Evolutionary conservation across 2,329 filamentous ascomycete genomes (phyloP).

Genomic region (Aspergillus pseudoterreus): DNA sequence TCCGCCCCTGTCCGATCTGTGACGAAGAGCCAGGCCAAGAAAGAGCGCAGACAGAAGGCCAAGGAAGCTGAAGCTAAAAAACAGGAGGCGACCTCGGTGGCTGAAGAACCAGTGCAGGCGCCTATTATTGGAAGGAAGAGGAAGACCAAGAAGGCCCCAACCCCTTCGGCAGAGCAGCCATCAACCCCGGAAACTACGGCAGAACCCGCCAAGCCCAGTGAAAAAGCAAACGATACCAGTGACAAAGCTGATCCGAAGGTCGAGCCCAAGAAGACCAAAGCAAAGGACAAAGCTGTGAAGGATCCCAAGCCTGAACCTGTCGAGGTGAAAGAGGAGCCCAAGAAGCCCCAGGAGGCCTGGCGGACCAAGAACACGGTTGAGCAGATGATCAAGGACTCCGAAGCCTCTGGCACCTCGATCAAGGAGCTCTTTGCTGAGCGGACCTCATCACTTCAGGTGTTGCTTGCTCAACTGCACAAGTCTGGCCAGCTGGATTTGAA

Average conservation of each 20-base stretch:
- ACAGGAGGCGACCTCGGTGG: slow-evolving; percentile 31
- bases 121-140: slow-evolving; percentile 63
- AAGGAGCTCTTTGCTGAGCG: slow-evolving; percentile 42
- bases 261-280: slow-evolving; percentile 23
- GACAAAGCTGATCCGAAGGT: slow-evolving; percentile 25
- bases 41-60: slow-evolving; percentile 51
- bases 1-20: slow-evolving; percentile 57
- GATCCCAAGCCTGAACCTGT: slow-evolving; percentile 16
- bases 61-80: slow-evolving; percentile 45
- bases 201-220: slow-evolving; percentile 17
- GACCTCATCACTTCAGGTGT: slow-evolving; percentile 33
- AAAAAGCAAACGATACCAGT: slow-evolving; percentile 6
- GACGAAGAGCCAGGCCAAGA: slow-evolving; percentile 61
- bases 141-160: slow-evolving; percentile 49
- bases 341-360: slow-evolving; percentile 30
- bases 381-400: slow-evolving; percentile 37
- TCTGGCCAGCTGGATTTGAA: slow-evolving; percentile 34
- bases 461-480: slow-evolving; percentile 39
- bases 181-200: slow-evolving; percentile 9
- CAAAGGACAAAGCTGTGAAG: slow-evolving; percentile 21
- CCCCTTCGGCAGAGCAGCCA: slow-evolving; percentile 19
- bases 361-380: slow-evolving; percentile 38
- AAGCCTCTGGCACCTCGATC: slow-evolving; percentile 29
- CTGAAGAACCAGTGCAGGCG: slow-evolving; percentile 55
- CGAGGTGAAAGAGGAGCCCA: slow-evolving; percentile 21